Evolutionary conservation across 2,329 filamentous ascomycete species (phyloP), one percentile per base, ranked within the genome.

Genomic region (Ceratocystiopsis minuta): DNA sequence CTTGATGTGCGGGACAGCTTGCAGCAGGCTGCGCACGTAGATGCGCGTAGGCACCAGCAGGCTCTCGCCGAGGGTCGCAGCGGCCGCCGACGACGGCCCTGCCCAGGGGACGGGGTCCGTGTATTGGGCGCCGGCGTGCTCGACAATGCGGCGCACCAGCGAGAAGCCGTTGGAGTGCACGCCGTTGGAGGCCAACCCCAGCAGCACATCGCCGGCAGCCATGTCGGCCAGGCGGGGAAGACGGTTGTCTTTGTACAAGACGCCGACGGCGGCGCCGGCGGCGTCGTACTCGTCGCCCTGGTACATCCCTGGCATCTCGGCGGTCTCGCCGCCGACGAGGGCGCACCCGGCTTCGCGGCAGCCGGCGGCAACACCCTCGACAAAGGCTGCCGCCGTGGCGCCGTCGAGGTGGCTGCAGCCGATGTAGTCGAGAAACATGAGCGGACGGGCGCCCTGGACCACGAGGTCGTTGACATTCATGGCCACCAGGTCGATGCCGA

Each of bases 391-490:
- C 0, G 86, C 85, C 5, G 75, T 76, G 34, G 76, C 67, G 10
- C 88, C 73, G 50, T 92, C 76, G 17, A 98, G 73, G 58, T 80
- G 80, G 59, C 83, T 86, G 68, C 87, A 95, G 46, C 86, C 88
- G 62, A 92, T 95, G 70, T 93, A 96, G 65, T 98, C 90, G 48
- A 96, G 77, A 71, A 98, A 96, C 68, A 90, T 90, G 49, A 96
- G 70, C 2, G 90, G 87, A 51, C 90, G 84, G 13, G 90, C 90
- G 42, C 90, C 90, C 64, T 96, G 87, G 10, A 96, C 90, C 40
- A 98, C 79, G 0, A 98, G 70, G 55, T 98, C 90, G 60, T 98
- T 98, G 56, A 96, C 90, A 59, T 95, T 96, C 88, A 96, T 96
- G 50, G 90, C 90, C 4, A 98, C 90, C 33, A 98, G 72, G 57